phyloP scores from a whole-genome alignment of 2,329 filamentous ascomycete genomes.

The Trichophaea hybrida region DNA sequence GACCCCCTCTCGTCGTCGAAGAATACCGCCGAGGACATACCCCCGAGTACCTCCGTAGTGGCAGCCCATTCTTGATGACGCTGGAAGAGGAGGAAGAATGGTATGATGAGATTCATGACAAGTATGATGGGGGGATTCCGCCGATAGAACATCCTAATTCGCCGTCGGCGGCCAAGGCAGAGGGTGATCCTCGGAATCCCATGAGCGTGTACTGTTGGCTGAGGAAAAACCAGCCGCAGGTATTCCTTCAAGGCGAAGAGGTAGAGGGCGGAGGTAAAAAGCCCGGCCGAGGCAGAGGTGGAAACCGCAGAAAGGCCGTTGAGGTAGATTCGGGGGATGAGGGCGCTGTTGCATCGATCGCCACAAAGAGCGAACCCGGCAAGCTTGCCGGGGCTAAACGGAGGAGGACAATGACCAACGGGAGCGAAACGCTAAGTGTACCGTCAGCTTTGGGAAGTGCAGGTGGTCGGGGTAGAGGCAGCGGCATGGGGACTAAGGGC shows the following conservation, averaged over 20 bases:
- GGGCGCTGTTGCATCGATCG: background rate
- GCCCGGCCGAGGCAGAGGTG: constrained; percentile 23
- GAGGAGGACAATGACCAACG: constrained; percentile 12
- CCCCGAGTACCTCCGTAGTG: constrained; percentile 24
- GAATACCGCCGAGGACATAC: constrained; percentile 24
- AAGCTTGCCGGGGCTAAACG: constrained; percentile 9
- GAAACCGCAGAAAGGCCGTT: constrained; percentile 12
- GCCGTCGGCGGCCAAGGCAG: constrained; percentile 37
- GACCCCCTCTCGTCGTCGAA: constrained; percentile 8
- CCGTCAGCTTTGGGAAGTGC: constrained; percentile 9
- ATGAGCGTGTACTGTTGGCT: constrained; percentile 95
- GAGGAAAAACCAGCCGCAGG: constrained; percentile 65
- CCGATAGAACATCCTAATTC: constrained; percentile 10
- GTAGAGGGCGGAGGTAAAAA: constrained; percentile 38
- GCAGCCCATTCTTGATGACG: constrained; percentile 26
- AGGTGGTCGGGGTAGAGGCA: constrained; percentile 15
- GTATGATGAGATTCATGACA: constrained; percentile 21
- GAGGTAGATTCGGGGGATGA: constrained; percentile 18
- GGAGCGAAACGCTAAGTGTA: constrained; percentile 1
- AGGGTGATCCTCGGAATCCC: constrained; percentile 56
- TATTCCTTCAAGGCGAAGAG: constrained; percentile 67
- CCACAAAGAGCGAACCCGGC: constrained; percentile 2
- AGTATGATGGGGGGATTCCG: constrained; percentile 17
- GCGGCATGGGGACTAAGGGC: background rate
- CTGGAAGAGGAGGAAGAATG: constrained; percentile 23